phyloP scores from a whole-genome alignment of 805 yeast genomes.

The Starmera amethionina region DNA sequence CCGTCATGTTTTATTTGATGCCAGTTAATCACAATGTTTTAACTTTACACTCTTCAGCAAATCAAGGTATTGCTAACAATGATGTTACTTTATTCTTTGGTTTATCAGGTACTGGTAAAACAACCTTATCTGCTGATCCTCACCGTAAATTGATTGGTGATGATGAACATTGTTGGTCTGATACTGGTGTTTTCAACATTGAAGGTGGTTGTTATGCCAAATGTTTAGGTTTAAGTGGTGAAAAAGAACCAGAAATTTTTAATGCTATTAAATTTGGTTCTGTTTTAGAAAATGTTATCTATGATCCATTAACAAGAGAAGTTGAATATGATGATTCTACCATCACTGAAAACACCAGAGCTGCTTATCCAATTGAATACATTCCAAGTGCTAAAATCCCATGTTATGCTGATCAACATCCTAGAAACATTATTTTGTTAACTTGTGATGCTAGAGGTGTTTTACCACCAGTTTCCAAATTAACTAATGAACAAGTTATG shows the following conservation, averaged over 20 bases:
- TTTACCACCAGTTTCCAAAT: constrained; percentile 90
- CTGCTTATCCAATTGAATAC: constrained; percentile 96
- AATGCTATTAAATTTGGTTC: constrained; percentile 92
- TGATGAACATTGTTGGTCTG: constrained; percentile 99
- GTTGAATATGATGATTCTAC: constrained; percentile 79
- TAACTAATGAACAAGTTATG: constrained; percentile 94
- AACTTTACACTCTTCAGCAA: constrained; percentile 91
- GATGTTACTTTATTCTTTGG: constrained; percentile 97
- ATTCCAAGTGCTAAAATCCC: constrained; percentile 96
- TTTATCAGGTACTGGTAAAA: constrained; percentile 96
- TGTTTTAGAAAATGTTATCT: constrained; percentile 86
- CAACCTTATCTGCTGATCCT: constrained; percentile 95
- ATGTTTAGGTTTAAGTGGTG: constrained; percentile 80
- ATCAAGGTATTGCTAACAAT: constrained; percentile 71
- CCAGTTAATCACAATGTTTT: constrained; percentile 86
- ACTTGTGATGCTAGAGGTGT: constrained; percentile 99
- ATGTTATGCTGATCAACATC: constrained; percentile 83
- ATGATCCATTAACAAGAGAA: constrained; percentile 64
- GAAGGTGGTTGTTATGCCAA: constrained; percentile 99
- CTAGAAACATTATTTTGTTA: constrained; percentile 81
- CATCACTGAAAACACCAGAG: constrained; percentile 95
- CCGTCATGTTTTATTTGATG: constrained; percentile 98
- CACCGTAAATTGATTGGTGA: constrained; percentile 91
- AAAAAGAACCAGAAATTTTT: constrained; percentile 96
- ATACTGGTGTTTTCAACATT: constrained; percentile 95